Evolutionary conservation across 495 filamentous ascomycete genomes (phyloP).

Genomic region (Friedmanniomyces endolithicus): DNA sequence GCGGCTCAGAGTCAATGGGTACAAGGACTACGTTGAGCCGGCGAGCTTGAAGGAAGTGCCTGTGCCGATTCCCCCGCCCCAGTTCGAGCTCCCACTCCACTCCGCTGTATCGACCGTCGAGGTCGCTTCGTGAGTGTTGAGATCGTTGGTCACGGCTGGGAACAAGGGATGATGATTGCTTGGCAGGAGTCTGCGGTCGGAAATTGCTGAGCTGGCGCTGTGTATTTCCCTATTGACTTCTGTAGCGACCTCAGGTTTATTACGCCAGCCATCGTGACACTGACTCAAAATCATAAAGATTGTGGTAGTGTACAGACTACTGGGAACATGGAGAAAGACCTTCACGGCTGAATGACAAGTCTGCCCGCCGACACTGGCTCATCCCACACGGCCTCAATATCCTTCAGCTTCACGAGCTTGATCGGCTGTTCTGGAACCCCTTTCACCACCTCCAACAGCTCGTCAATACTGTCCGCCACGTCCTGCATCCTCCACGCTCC

Average conservation of each 20-base stretch:
- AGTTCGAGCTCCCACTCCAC: slow-evolving; percentile 13
- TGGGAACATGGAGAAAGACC: not conserved
- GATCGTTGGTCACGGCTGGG: not conserved
- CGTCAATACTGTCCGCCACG: slow-evolving; percentile 18
- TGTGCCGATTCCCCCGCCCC: slow-evolving; percentile 11
- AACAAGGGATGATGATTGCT: too few relatives aligned
- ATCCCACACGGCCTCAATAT: slow-evolving; percentile 24
- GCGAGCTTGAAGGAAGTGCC: slow-evolving; percentile 13
- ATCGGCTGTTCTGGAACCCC: slow-evolving; percentile 16
- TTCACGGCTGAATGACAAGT: slow-evolving; percentile 17
- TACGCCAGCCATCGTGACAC: too few relatives aligned
- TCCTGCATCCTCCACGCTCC: slow-evolving; percentile 22
- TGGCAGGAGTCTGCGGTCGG: too few relatives aligned
- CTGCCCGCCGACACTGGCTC: slow-evolving; percentile 6
- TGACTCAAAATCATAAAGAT: not conserved
- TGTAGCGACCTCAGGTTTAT: too few relatives aligned
- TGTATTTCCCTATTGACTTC: too few relatives aligned
- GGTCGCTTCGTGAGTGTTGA: slow-evolving; percentile 3
- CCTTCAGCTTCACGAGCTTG: slow-evolving; percentile 14
- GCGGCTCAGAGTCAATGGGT: slow-evolving; percentile 18
- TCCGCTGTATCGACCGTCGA: slow-evolving; percentile 1
- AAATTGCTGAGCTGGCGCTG: too few relatives aligned
- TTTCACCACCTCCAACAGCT: slow-evolving; percentile 18
- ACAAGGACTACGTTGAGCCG: slow-evolving; percentile 19
- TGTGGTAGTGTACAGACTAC: too few relatives aligned